phyloP scores from a whole-genome alignment of 768 basidiomycete genomes.

The Panellus pusillus region DNA sequence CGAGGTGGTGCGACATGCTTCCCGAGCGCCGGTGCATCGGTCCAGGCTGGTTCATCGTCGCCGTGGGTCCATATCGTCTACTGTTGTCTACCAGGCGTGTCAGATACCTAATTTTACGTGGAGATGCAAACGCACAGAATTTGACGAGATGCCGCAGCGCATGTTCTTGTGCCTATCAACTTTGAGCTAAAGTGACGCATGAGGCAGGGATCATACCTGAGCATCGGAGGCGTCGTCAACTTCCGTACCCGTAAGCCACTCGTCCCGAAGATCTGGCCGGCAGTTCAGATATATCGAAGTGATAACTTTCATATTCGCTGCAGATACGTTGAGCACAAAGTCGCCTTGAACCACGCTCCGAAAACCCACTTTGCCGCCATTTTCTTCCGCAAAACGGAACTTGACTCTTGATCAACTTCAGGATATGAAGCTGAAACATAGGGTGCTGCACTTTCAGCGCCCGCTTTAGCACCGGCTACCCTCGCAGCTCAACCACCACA shows the following conservation, averaged over 20 bases:
- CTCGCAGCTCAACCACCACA: background rate
- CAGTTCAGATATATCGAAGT: slow-evolving; percentile 98
- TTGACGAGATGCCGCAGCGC: slow-evolving; percentile 91
- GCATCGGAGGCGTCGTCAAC: slow-evolving; percentile 92
- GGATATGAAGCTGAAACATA: slow-evolving; percentile 87
- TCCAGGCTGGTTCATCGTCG: slow-evolving; percentile 51
- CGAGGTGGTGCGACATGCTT: slow-evolving; percentile 80
- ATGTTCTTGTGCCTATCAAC: slow-evolving; percentile 83
- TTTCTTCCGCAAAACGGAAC: slow-evolving; percentile 97
- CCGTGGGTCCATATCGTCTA: slow-evolving; percentile 76
- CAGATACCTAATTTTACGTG: slow-evolving; percentile 2
- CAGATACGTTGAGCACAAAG: slow-evolving; percentile 9
- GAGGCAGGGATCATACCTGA: slow-evolving; percentile 49
- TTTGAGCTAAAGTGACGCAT: slow-evolving; percentile 7
- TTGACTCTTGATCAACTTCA: slow-evolving; percentile 98
- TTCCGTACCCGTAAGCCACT: slow-evolving; percentile 94
- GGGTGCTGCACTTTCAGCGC: slow-evolving; percentile 93
- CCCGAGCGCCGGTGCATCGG: slow-evolving; percentile 72
- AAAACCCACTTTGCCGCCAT: slow-evolving; percentile 87
- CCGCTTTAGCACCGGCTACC: slow-evolving; percentile 90
- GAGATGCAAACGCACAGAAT: slow-evolving; percentile 67
- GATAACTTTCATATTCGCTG: slow-evolving; percentile 99
- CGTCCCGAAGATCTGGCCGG: slow-evolving; percentile 93
- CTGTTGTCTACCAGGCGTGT: slow-evolving; percentile 67
- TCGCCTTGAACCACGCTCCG: background rate